Percentiles rank a stretch among this genome's conserved stretches.
phyloP scores from a whole-genome alignment of 1,284 basidiomycete species.

The Xanthoconium separans region DNA sequence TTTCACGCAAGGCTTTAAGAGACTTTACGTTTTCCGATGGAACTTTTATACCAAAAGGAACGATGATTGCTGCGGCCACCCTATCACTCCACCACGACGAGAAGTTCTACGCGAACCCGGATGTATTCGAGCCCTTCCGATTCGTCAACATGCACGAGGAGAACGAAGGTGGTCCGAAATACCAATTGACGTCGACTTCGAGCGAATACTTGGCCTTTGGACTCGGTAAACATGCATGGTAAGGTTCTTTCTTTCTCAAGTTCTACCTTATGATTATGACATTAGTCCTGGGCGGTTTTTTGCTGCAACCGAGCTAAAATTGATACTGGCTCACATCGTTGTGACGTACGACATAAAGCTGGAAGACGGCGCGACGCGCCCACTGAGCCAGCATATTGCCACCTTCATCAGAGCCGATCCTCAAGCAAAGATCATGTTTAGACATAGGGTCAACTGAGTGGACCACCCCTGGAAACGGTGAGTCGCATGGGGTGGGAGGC shows the following conservation, averaged over 20 bases:
- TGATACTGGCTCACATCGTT: slow-evolving; percentile 2
- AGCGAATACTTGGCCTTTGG: background rate
- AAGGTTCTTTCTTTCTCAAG: background rate
- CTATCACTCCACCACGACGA: slow-evolving; percentile 28
- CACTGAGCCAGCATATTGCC: background rate
- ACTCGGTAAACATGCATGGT: background rate
- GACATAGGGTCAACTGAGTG: background rate
- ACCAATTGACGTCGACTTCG: slow-evolving; percentile 10
- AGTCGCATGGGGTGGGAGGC: too few species aligned
- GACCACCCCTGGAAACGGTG: too few species aligned
- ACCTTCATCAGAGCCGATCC: background rate
- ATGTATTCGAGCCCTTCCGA: slow-evolving; percentile 9
- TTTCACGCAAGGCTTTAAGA: background rate
- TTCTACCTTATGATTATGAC: background rate
- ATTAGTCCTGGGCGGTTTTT: background rate
- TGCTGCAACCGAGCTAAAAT: slow-evolving; percentile 1
- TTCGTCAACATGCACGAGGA: slow-evolving; percentile 23
- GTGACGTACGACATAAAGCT: background rate
- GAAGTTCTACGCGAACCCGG: slow-evolving; percentile 1
- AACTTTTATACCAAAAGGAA: slow-evolving; percentile 39
- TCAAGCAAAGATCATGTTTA: background rate
- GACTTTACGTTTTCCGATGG: slow-evolving; percentile 40
- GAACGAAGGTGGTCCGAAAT: slow-evolving; percentile 12
- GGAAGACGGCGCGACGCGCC: background rate
- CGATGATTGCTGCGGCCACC: slow-evolving; percentile 27